Conservation (phyloP, 768 basidiomycete genomes). For the Boletales sp. region DNA sequence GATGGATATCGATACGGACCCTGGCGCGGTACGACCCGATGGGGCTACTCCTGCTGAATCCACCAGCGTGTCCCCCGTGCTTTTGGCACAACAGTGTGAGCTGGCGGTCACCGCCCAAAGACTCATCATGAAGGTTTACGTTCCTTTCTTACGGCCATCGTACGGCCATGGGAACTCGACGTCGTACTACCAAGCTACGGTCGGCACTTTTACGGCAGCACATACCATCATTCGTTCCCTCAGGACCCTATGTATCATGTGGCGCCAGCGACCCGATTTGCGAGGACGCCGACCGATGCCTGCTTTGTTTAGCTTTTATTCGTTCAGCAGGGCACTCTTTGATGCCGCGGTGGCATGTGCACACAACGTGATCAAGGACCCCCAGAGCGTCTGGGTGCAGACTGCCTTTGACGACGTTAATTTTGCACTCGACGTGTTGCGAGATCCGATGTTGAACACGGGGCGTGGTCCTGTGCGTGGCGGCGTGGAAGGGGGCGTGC, state of each 20-base stretch:
- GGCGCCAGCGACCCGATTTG: constrained; percentile 35
- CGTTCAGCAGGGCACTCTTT: constrained; percentile 58
- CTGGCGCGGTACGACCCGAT: constrained; percentile 13
- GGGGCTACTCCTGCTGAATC: constrained; percentile 9
- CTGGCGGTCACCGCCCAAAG: constrained; percentile 57
- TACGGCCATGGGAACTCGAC: constrained; percentile 20
- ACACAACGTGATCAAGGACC: constrained; percentile 55
- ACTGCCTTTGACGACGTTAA: constrained; percentile 46
- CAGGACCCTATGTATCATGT: constrained; percentile 38
- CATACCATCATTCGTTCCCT: constrained; percentile 58
- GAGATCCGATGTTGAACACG: constrained; percentile 32
- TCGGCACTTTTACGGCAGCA: constrained; percentile 61
- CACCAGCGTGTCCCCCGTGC: constrained; percentile 29
- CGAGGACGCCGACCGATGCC: constrained; percentile 34
- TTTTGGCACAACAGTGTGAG: constrained; percentile 54
- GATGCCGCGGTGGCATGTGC: constrained; percentile 66
- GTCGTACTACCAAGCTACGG: constrained; percentile 49
- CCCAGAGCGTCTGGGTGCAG: constrained; percentile 42
- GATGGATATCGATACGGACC: constrained; percentile 37
- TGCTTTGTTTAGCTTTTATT: constrained; percentile 54
- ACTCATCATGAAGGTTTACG: constrained; percentile 59
- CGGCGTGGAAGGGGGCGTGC: constrained; percentile 31
- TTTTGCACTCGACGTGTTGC: constrained; percentile 43
- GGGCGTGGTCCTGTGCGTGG: constrained; percentile 31
- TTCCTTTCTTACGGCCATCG: constrained; percentile 57